Conservation (phyloP, 2,329 filamentous ascomycete species). For the Monilinia vaccinii-corymbosi region DNA sequence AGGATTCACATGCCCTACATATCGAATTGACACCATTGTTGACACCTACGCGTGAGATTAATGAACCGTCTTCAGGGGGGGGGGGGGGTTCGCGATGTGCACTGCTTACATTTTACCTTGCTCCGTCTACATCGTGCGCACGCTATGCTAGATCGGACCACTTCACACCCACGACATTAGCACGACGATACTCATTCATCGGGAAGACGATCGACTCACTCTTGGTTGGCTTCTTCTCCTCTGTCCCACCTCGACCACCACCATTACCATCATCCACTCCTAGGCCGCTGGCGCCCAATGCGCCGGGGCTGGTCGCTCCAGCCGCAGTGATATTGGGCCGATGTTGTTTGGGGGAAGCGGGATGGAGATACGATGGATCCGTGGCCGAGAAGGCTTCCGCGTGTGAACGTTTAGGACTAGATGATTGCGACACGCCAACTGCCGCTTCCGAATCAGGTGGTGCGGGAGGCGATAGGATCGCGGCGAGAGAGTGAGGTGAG, state of each 20-base stretch:
- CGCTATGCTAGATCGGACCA: conserved; percentile 71
- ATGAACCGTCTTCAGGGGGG: not conserved
- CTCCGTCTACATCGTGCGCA: conserved; percentile 67
- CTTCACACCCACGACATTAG: conserved; percentile 27
- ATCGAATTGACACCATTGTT: conserved; percentile 63
- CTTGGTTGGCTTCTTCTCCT: conserved; percentile 34
- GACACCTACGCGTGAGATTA: conserved; percentile 22
- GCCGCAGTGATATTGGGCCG: conserved; percentile 21
- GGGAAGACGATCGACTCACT: not conserved
- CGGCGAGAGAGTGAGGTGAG: conserved; percentile 30
- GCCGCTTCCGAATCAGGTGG: conserved; percentile 19
- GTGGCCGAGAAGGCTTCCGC: conserved; percentile 26
- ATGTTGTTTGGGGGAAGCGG: conserved; percentile 24
- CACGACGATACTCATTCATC: not conserved
- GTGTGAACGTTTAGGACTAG: conserved; percentile 29
- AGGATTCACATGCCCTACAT: conserved; percentile 66
- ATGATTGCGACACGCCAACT: conserved; percentile 20
- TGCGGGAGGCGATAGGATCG: conserved; percentile 30
- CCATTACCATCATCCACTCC: conserved; percentile 24
- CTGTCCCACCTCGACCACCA: conserved; percentile 29
- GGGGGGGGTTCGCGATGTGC: too few species aligned
- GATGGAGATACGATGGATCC: conserved; percentile 25
- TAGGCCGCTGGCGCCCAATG: conserved; percentile 22
- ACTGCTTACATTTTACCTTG: conserved; percentile 71
- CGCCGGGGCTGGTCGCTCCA: conserved; percentile 19